Base-by-base conservation (phyloP, 2,329 filamentous ascomycete genomes). In the Neoscytalidium dimidiatum region DNA sequence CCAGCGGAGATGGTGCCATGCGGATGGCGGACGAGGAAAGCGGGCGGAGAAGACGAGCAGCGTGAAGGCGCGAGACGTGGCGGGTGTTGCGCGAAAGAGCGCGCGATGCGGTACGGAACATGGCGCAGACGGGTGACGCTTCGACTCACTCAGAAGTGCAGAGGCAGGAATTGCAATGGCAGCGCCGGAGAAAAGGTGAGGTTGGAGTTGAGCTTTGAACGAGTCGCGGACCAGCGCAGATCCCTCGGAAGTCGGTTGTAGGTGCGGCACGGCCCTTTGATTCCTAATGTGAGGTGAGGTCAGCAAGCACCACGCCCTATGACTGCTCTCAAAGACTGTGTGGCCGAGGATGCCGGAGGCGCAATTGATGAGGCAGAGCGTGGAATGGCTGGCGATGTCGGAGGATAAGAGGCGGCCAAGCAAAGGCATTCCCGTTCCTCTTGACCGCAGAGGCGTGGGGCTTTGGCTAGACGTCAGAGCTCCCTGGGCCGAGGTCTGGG, bases 1-100 rank as follows among this genome's bases (percentile, higher is more conserved):
- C 76, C 49, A 83, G 82, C 2, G 82, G 75, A 23, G 82, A 79
- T 66, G 72, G 77, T 41, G 87, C 80, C 86, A 90, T 88, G 72
- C 78, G 81, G 65, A 70, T 72, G 17, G 70, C 67, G n/a, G 78
- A 77, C 31, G 77, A 78, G 52, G 80, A 80, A 46, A 84, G 65
- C 78, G 71, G 41, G 72, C 66, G 72, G 67, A 74, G 71, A 63
- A 73, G 68, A 23, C 4, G 28, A 70, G 58, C 70, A 65, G 56
- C 64, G 56, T 65, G 69, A 70, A 52, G 73, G 67, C 61, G 70
- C 68, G 44, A 19, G 33, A 31, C 26, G 23, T 33, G 26, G 64
- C 73, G 75, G 67, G 72, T 75, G 67, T 74, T 75, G 68, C 76
- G 75, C 69, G 71, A 72, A 61, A 77, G 68, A 52, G 74, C 72